Base-by-base conservation (phyloP, 192 early-diverging fungal genomes). In the Coemansia pectinata region DNA sequence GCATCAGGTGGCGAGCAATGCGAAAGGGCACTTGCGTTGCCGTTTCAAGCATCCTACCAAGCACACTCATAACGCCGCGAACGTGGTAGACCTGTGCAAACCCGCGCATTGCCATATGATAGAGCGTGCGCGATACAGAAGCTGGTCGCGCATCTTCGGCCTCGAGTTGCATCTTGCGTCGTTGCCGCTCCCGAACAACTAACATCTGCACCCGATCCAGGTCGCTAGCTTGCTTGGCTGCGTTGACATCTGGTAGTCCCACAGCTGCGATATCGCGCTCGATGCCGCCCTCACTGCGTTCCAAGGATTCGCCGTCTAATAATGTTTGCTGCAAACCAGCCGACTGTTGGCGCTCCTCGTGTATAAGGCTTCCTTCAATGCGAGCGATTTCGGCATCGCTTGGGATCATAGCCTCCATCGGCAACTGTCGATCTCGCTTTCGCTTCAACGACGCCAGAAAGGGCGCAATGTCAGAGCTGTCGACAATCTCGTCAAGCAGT, bases 71-170 rank as follows among this genome's bases (percentile, higher is more conserved):
- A 17, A 84, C 82, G 29, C 82, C 77, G 15, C 82, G 77, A 1
- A 84, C 73, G 33, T 84, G 73, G 63, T 73, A 79, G 19, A 71
- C 53, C 53, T 84, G 73, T 47, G 73, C 74, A 73, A 84, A 84
- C 1, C 81, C 81, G 9, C 62, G 64, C 81, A 84, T 84, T 3
- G 77, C 81, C 67, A 72, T 79, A 61, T 84, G 77, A 38, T 79
- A 84, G 53, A 84, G 67, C 5, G 36, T 52, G 21, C 80, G 71
- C n/a, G 80, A 78, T 23, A 83, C 48, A 1, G 55, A 17, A 14
- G 15, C 55, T 33, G 55, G 55, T 17, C 29, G 55, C 31, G 65
- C 21, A 70, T 19, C 11, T 11, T 27, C 55, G 21, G 31, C n/a
- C 31, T 63, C 55, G 38, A 62, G 21, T 38, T 55, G 42, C 21